Percentiles rank a stretch among this genome's conserved stretches.
Evolutionary conservation across 192 early-diverging fungal genomes (phyloP).

Genomic region (Spinellus fusiger): DNA sequence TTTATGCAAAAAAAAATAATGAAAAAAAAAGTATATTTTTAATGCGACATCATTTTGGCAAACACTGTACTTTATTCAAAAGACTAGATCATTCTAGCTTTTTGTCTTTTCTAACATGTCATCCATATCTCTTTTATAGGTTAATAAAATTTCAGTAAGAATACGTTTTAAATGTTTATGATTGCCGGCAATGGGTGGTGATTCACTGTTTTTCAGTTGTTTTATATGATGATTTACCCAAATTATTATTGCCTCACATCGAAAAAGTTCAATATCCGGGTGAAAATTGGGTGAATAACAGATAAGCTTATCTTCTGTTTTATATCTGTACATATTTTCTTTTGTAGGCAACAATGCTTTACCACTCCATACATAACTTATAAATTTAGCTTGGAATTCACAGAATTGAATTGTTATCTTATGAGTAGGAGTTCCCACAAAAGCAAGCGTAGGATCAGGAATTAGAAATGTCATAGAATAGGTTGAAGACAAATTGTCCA

Average conservation of each 20-base stretch:
- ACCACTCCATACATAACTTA: slow-evolving; percentile 16
- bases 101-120: neutral
- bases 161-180: neutral
- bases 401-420: slow-evolving; percentile 1
- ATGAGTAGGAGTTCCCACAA: slow-evolving; percentile 6
- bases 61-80: no score
- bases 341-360: slow-evolving; percentile 11
- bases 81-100: no score
- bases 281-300: neutral
- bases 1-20: no score
- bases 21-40: no score
- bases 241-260: neutral
- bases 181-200: neutral
- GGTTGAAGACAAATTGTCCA: slow-evolving; percentile 1
- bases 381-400: slow-evolving; percentile 5
- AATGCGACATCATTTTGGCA: no score
- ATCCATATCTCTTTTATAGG: neutral
- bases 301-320: neutral
- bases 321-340: slow-evolving; percentile 1
- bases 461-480: slow-evolving; percentile 6
- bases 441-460: slow-evolving; percentile 20
- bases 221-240: slow-evolving; percentile 21
- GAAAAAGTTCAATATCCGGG: neutral
- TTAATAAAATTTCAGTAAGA: neutral
- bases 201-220: neutral